Evolutionary conservation across 148 eudicot species (phyloP).

Genomic region (Vaccinium corymbosum): DNA sequence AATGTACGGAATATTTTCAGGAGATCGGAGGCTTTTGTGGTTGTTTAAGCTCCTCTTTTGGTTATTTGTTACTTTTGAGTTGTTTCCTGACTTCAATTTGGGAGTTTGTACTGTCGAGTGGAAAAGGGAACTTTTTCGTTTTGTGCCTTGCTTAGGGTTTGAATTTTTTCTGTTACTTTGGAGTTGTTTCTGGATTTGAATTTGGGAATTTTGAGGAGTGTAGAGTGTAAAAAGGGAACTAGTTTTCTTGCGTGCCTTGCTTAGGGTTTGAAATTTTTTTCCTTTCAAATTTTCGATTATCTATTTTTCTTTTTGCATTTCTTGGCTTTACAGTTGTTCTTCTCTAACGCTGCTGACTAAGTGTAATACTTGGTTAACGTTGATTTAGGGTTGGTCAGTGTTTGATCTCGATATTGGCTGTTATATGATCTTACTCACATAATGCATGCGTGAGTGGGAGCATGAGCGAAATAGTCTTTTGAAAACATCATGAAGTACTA

Average conservation of each 20-base stretch:
- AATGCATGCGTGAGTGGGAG: background rate
- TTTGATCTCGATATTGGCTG: background rate
- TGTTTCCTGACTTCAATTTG: constrained; percentile 3
- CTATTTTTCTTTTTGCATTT: background rate
- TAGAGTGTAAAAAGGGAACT: too few species aligned
- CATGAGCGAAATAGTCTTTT: background rate
- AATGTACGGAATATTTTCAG: background rate
- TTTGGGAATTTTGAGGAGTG: too few species aligned
- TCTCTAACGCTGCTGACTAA: background rate
- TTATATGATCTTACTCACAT: background rate
- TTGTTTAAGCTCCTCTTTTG: background rate
- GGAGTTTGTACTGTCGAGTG: background rate
- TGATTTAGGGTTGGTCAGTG: background rate
- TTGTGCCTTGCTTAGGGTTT: background rate
- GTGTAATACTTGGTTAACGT: background rate
- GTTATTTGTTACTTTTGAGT: background rate
- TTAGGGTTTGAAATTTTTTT: background rate
- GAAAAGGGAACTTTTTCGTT: background rate
- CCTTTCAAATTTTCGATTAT: background rate
- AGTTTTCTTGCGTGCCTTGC: too few species aligned
- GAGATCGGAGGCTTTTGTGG: constrained; percentile 19
- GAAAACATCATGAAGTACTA: background rate
- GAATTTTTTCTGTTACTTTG: background rate
- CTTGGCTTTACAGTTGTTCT: background rate
- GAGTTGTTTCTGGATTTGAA: background rate